phyloP scores from a whole-genome alignment of 192 early-diverging fungal species.

The Coemansia sp. region DNA sequence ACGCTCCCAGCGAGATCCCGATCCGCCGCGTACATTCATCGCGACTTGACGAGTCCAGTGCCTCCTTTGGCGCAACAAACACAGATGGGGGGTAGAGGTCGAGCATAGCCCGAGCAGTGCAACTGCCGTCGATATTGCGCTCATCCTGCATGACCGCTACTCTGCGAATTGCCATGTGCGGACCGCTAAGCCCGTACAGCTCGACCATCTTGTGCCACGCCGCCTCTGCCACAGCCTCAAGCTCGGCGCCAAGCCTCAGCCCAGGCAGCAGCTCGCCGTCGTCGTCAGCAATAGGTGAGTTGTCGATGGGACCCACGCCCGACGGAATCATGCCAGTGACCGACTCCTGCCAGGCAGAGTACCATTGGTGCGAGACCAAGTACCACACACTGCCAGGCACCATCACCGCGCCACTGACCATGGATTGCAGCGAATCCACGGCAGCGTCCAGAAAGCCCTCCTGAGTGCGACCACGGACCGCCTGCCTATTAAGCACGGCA shows the following conservation, averaged over 20 bases:
- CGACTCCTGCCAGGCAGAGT: slow-evolving; percentile 45
- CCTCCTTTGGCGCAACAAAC: slow-evolving; percentile 5
- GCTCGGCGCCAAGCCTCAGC: slow-evolving; percentile 25
- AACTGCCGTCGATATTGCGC: not conserved
- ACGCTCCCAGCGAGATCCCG: slow-evolving; percentile 19
- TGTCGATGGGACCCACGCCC: slow-evolving; percentile 52
- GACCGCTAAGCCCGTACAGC: slow-evolving; percentile 40
- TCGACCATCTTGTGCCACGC: slow-evolving; percentile 52
- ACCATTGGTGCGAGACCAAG: slow-evolving; percentile 51
- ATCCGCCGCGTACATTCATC: slow-evolving; percentile 10
- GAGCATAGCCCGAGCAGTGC: slow-evolving; percentile 2
- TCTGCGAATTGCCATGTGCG: slow-evolving; percentile 3
- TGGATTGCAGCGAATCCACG: slow-evolving; percentile 16
- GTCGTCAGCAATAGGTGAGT: slow-evolving; percentile 29
- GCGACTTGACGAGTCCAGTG: not conserved
- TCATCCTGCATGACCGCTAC: slow-evolving; percentile 11
- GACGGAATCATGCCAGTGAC: slow-evolving; percentile 17
- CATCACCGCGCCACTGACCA: slow-evolving; percentile 21
- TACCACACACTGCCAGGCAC: slow-evolving; percentile 50
- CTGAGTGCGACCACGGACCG: not conserved
- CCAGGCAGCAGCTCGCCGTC: slow-evolving; percentile 34
- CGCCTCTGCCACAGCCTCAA: slow-evolving; percentile 42
- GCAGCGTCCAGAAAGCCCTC: slow-evolving; percentile 8
- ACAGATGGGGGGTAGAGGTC: slow-evolving; percentile 28
- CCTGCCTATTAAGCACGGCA: not conserved